Base-by-base conservation (phyloP, 495 filamentous ascomycete species). In the Pyrenula massariospora region DNA sequence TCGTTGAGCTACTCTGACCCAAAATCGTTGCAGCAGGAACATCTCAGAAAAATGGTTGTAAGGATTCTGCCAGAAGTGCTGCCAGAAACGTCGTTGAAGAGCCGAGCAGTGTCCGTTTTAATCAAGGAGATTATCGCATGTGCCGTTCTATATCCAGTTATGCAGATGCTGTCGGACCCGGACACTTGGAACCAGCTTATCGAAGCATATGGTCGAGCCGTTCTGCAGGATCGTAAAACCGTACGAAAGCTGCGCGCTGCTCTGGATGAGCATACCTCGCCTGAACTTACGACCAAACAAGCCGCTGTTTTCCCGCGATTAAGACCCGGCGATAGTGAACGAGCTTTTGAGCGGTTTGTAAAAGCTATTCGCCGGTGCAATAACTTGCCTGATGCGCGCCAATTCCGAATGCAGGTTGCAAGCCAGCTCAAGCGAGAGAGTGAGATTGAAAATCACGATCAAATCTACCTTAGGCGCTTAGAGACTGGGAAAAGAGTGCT, bases 161-260 rank as follows among this genome's bases (percentile, higher is more conserved):
- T 91, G 68, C 78, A 83, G 60, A 73, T 88, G 63, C 65, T 93
- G 24, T 75, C 88, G 19, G 93, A 97, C 59, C 91, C 94, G 10
- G 94, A 99, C 74, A 91, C 86, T 1, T 96, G 93, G 93, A 97
- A 97, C 66, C 90, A 95, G 63, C 63, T 94, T 59, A 87, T 97
- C 77, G 91, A 95, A 67, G 88, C 84, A 51, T 92, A 88, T 67
- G 91, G 91, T 15, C 82, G 86, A 48, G 85, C 85, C 24, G 85
- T 95, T 73, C 75, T 99, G 42, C 91, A 96, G 64, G 94, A 99
- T 65, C 87, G 93, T 12, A 97, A 95, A 54, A 95, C 89, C 0
- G 93, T 99, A 24, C 85, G 89, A 56, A 95, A 91, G 66, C 80
- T 99, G 36, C 86, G 93, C 52, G 92, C 91, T 22, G 93, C 94